Conservation (phyloP, 441 rosid genomes). For the Croton laevigatus region DNA sequence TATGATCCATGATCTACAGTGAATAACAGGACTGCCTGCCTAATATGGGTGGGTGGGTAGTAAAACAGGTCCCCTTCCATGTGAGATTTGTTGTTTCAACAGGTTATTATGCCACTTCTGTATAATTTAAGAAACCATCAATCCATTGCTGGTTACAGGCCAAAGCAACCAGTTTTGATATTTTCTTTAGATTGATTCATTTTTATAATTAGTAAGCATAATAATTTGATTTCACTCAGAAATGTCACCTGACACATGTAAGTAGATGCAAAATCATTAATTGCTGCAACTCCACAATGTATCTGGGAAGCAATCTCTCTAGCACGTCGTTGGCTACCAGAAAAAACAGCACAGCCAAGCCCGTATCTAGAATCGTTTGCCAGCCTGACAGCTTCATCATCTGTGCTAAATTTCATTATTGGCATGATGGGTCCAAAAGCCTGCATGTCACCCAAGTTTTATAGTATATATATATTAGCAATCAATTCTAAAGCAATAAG, state of each 20-base stretch:
- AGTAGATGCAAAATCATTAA: conserved; percentile 87
- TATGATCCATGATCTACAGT: neutral
- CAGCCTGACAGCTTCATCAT: conserved; percentile 82
- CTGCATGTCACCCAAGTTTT: conserved; percentile 39
- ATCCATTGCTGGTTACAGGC: neutral
- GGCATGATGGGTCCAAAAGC: conserved; percentile 99
- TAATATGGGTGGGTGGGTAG: neutral
- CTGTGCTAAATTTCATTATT: conserved; percentile 84
- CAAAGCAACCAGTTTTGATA: neutral
- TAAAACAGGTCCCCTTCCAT: neutral
- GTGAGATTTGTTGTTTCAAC: neutral
- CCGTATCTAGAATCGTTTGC: conserved; percentile 95
- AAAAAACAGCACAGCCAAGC: conserved; percentile 93
- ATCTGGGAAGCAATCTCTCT: conserved; percentile 80
- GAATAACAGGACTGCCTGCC: neutral
- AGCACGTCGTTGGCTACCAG: conserved; percentile 78
- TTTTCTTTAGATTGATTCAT: neutral
- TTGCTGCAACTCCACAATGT: conserved; percentile 85
- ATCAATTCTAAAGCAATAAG: neutral
- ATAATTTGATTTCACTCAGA: neutral
- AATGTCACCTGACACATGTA: conserved; percentile 90
- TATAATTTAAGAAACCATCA: neutral
- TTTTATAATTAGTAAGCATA: neutral
- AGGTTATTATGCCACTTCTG: neutral
- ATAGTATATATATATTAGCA: conserved; percentile 5